Evolutionary conservation across 306 rosid species (phyloP).

Genomic region (Fragaria ananassa): DNA sequence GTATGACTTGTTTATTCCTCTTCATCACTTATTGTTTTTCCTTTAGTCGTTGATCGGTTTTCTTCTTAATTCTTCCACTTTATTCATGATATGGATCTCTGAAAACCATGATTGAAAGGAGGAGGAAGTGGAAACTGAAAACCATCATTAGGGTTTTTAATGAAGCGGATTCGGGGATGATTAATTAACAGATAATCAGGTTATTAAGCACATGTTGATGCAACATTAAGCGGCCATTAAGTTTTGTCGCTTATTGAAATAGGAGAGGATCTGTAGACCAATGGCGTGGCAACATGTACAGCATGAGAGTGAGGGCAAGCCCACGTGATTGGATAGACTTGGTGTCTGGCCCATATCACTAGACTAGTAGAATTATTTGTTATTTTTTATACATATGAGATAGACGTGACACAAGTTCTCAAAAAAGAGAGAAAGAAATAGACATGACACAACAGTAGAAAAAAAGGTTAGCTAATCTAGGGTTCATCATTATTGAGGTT

Average conservation of each 20-base stretch:
- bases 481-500: neutral
- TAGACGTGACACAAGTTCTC: neutral
- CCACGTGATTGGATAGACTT: conserved; percentile 1
- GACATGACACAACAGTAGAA: conserved; percentile 4
- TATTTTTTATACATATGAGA: neutral
- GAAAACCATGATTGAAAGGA: neutral
- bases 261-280: neutral
- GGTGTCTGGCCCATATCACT: neutral
- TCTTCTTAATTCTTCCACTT: neutral
- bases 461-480: neutral
- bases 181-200: neutral
- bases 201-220: neutral
- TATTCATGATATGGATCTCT: neutral
- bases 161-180: neutral
- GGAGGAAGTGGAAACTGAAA: neutral
- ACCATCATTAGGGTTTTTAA: neutral
- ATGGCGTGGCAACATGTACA: neutral
- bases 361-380: neutral
- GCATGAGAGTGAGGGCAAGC: neutral
- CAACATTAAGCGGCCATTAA: neutral
- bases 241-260: neutral
- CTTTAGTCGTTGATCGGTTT: neutral
- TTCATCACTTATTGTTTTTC: neutral
- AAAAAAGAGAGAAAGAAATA: neutral
- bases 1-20: neutral